Conservation (phyloP, 202 grass and related monocot genomes). For the Schoenoplectus tabernaemontani region DNA sequence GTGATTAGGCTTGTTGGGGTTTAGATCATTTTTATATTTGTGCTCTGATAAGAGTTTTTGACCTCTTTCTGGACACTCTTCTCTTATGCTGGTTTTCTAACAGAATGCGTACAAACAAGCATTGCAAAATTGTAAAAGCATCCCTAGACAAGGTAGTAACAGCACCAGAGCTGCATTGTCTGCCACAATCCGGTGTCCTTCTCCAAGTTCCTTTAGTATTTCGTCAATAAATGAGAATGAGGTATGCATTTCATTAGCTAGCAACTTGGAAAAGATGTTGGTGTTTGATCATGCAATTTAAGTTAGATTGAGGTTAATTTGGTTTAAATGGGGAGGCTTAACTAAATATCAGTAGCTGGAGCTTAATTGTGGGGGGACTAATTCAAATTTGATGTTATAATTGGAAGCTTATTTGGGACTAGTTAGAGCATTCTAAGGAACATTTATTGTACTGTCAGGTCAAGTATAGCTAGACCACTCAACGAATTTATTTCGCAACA, state of each 20-base stretch:
- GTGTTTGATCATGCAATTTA: neutral
- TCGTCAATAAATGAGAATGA: constrained; percentile 76
- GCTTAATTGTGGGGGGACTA: neutral
- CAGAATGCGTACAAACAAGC: constrained; percentile 86
- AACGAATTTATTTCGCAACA: neutral
- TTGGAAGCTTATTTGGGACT: neutral
- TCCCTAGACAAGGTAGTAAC: constrained; percentile 62
- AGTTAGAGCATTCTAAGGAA: neutral
- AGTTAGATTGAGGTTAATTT: neutral
- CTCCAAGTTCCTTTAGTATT: constrained; percentile 62
- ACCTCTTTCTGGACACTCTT: neutral
- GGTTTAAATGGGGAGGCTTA: neutral
- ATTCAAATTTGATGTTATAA: neutral
- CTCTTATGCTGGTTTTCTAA: neutral
- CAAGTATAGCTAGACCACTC: neutral
- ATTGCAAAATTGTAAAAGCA: constrained; percentile 59
- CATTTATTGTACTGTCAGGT: neutral
- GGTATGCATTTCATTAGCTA: constrained; percentile 30
- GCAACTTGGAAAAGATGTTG: neutral
- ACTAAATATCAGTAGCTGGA: neutral
- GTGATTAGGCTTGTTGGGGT: neutral
- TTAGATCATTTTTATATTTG: neutral
- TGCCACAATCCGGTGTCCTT: constrained; percentile 49
- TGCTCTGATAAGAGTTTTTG: neutral
- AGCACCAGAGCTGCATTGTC: constrained; percentile 57